These are phyloP conservation scores for maize (Zea mays) DNA, from an alignment of 176 grass and related monocot species.

Conservation along the genomic window Zm-B73-REFERENCE-NAM-5.0 NC_050100.1:223364501-223365000, in stretches of 20 bases:
- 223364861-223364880: neutral
- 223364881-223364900: constrained; percentile 16
- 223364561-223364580: constrained; percentile 51
- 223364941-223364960: constrained; percentile 80
- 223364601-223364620: constrained; percentile 41
- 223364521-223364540: neutral
- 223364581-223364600: constrained; percentile 49
- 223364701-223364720: constrained; percentile 37
- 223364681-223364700: constrained; percentile 24
- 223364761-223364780: constrained; percentile 18
- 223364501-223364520: neutral
- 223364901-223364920: constrained; percentile 51
- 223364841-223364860: neutral
- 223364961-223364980: constrained; percentile 65
- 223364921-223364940: constrained; percentile 62
- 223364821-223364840: constrained; percentile 45
- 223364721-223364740: constrained; percentile 34
- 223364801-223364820: constrained; percentile 25
- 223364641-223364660: neutral
- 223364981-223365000: constrained; percentile 77
- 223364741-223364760: constrained; percentile 36
- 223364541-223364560: constrained; percentile 49
- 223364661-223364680: neutral
- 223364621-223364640: constrained; percentile 27
- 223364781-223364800: constrained; percentile 30